Percentiles rank a stretch among this genome's conserved stretches.
Conservation (phyloP, 1,139 yeast genomes). For the Pichia terricola region DNA sequence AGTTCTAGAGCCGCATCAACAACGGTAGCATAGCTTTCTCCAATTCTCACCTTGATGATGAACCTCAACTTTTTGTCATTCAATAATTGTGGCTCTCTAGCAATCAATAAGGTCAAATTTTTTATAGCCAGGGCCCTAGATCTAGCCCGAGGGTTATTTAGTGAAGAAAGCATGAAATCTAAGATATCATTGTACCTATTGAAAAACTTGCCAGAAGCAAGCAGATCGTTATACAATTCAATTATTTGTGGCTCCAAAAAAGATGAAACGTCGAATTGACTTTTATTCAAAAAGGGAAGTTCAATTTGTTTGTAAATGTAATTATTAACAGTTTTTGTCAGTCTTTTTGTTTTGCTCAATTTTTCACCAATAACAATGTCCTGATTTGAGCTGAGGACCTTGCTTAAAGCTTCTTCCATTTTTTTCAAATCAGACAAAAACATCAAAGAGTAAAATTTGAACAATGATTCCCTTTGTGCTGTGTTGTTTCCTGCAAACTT, state of each 20-base stretch:
- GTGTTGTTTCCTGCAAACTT: background rate
- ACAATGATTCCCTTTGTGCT: background rate
- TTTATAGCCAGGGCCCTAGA: constrained; percentile 58
- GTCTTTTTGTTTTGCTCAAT: background rate
- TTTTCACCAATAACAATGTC: constrained; percentile 3
- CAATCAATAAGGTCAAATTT: constrained; percentile 41
- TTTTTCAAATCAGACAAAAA: background rate
- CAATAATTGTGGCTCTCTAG: constrained; percentile 43
- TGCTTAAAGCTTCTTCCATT: background rate
- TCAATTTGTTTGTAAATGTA: background rate
- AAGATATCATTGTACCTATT: constrained; percentile 46
- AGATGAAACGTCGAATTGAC: background rate
- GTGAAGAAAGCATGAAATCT: constrained; percentile 35
- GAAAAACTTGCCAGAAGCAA: constrained; percentile 23
- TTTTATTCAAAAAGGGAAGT: constrained; percentile 1
- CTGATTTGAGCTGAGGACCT: background rate
- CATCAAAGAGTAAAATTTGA: background rate
- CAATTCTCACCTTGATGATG: constrained; percentile 42
- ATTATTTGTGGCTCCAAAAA: background rate
- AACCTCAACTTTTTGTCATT: constrained; percentile 40
- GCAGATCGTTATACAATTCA: constrained; percentile 6
- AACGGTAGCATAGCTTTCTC: constrained; percentile 60
- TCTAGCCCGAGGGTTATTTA: constrained; percentile 48
- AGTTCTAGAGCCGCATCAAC: constrained; percentile 70
- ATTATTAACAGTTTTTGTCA: background rate